Base-by-base conservation (phyloP, 441 rosid species). In the Dalechampia spathulata region DNA sequence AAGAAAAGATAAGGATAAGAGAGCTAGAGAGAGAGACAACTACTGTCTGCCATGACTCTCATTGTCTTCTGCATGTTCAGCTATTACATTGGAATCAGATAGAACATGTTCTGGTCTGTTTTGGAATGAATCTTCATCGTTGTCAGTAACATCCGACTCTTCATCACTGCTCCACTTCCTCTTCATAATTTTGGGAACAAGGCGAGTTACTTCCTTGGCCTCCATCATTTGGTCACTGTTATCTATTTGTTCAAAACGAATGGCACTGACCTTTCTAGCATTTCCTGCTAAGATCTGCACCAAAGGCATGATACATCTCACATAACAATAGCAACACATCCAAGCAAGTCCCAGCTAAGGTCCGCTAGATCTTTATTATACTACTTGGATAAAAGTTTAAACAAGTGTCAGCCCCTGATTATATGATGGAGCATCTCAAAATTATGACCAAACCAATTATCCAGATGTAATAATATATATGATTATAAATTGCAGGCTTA, bases 201-300 rank as follows among this genome's bases (percentile, higher is more conserved):
- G 61, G 38, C 86, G 81, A 51, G 78, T 73, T 49, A 87, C 94
- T 69, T 84, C 86, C 56, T 74, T 84, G 56, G 84, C 85, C 49
- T 81, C 90, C 19, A 71, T 62, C 48, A 64, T 53, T 26, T 68
- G 78, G 53, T 76, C 86, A 47, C 58, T 85, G 45, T 75, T 74
- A 58, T 76, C 69, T 65, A 90, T 80, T 48, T 81, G 76, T 58
- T 87, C 96, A 62, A 94, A 86, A 63, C 98, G 78, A 49, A 87
- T 90, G 28, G 95, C 98, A 58, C 95, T 74, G 40, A 94, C 98
- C 78, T 94, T 90, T 71, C 96, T 82, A 54, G 99, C 97, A 74
- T 94, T 94, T 58, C 98, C 98, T 32, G 91, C 96, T 64, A 90
- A 75, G 66, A 94, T 76, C 99, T 90, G 84, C 70, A 60, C 37